Conservation (phyloP, 176 grass and related monocot species). For the Thinopyrum elongatum region DNA sequence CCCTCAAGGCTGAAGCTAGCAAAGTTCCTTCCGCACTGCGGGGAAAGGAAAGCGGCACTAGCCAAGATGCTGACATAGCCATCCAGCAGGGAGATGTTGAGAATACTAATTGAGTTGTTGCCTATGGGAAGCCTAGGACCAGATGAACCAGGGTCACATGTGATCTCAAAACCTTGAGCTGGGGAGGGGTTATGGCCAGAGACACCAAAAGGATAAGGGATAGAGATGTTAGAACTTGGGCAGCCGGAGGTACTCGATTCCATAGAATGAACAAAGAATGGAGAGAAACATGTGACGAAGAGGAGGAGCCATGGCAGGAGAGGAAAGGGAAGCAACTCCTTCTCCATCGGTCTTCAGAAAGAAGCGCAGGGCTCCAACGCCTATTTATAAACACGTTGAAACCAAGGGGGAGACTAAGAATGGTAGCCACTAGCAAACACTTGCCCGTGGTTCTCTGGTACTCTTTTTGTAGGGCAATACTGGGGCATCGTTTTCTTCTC, state of each 20-base stretch:
- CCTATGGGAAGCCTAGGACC: not conserved
- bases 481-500: not conserved
- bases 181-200: not conserved
- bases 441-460: not conserved
- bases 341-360: not conserved
- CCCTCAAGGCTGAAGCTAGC: not conserved
- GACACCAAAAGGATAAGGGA: not conserved
- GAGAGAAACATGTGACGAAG: not conserved
- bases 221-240: not conserved
- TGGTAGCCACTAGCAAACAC: not conserved
- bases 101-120: not conserved
- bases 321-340: not conserved
- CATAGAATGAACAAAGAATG: not conserved
- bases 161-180: not conserved
- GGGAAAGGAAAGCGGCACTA: not conserved
- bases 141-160: not conserved
- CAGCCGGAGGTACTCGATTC: not conserved
- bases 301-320: not conserved
- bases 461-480: not conserved
- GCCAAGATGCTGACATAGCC: not conserved
- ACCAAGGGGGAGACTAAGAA: not conserved
- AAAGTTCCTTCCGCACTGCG: not conserved
- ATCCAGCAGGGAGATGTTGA: constrained; percentile 3
- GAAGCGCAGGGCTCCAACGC: not conserved
- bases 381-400: not conserved